Base-by-base conservation (phyloP, 1,284 basidiomycete genomes). In the Cryptococcus sp. region DNA sequence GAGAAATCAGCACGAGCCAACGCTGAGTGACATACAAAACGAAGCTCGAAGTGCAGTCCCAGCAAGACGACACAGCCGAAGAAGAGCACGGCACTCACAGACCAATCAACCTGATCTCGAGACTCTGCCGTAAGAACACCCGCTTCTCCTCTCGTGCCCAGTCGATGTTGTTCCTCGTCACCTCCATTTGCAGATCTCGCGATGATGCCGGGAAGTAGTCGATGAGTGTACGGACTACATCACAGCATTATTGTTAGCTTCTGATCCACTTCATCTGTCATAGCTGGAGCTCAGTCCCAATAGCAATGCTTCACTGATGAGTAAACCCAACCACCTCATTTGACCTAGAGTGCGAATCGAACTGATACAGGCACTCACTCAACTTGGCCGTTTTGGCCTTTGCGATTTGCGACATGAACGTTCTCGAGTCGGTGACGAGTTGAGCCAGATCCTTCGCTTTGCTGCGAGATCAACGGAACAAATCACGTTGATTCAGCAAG, bases 311-410 rank as follows among this genome's bases (percentile, higher is more conserved):
- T 8, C 30, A 35, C 10, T 35, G 30, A 35, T 35, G 30, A 10
- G 8, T 35, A 8, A 2, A 35, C 5, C 30, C 30, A 8, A 35
- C 25, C 6, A 25, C 25, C 25, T 25, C 25, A 30, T 35, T 8
- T 35, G 30, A 35, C 13, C 5, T 35, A 13, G 5, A 30, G 30
- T 10, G 30, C 10, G 30, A 35, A 35, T 3, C 30, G 30, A 35
- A 25, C 13, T 17, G 48, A 1, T 13, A 23, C 19, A 19, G 22
- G 25, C 5, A 82, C 88, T 64, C 64, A 93, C 92, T 93, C 63
- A 98, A 86, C 81, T 97, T 97, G 3, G 95, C 94, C 0, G 95
- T 97, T 81, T 99, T 99, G 8, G 96, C 95, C 79, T 99, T 99
- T 25, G 95, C 94, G 1, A 93, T 93, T 16, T 89, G 89, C 0